Conservation (phyloP, 345 rosid genomes). For the Garcia nutans region DNA sequence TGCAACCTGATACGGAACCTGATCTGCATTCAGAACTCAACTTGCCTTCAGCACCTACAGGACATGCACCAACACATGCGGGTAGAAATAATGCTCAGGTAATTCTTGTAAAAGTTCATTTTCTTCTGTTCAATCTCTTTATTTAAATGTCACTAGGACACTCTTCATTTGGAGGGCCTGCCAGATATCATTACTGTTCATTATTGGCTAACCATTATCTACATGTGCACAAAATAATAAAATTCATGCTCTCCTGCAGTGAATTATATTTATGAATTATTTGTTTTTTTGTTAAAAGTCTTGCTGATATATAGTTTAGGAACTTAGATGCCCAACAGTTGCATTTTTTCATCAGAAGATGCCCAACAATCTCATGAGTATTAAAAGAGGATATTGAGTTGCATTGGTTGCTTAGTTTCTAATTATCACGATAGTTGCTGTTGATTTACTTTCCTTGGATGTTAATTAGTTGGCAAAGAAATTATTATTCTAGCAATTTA, state of each 20-base stretch:
- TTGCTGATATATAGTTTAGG: not conserved
- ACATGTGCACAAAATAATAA: not conserved
- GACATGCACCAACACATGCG: conserved; percentile 49
- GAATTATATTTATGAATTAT: not conserved
- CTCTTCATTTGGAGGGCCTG: not conserved
- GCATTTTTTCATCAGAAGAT: no score
- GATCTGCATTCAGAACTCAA: conserved; percentile 69
- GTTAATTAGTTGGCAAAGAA: not conserved
- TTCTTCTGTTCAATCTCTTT: not conserved
- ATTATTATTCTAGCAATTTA: not conserved
- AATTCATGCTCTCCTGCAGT: not conserved
- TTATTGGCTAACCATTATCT: not conserved
- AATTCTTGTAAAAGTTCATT: conserved; percentile 15
- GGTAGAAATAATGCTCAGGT: conserved; percentile 71
- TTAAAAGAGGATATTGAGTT: not conserved
- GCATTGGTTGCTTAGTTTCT: not conserved
- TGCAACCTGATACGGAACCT: conserved; percentile 86
- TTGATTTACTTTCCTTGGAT: not conserved
- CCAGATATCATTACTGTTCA: not conserved
- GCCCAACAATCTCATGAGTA: no score
- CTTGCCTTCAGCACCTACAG: conserved; percentile 82
- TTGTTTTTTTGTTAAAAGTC: not conserved
- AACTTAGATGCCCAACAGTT: no score
- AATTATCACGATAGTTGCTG: not conserved
- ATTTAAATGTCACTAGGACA: not conserved